A percentile compares a stretch with the other conserved stretches of the same genome.
Evolutionary conservation across 2,329 filamentous ascomycete genomes (phyloP).

Genomic region (Juglanconis juglandina): DNA sequence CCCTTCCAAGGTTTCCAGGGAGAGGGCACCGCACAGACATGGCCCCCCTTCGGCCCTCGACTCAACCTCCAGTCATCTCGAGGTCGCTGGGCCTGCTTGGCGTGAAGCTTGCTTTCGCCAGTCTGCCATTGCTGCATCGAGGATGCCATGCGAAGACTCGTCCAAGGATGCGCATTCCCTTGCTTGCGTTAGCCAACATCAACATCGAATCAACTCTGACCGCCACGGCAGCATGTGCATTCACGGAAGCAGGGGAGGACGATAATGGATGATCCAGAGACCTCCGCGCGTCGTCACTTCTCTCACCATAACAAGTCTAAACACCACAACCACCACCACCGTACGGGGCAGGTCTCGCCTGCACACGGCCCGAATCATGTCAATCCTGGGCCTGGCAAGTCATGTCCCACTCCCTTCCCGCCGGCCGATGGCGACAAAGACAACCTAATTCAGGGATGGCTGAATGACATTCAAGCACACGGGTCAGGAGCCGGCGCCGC

Average conservation of each 20-base stretch:
- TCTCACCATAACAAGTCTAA: neutral
- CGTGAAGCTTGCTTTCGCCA: neutral
- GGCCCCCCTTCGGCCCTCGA: neutral
- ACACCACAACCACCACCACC: neutral
- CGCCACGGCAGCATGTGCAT: neutral
- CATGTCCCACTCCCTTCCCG: neutral
- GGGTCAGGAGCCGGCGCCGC: neutral
- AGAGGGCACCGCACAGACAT: neutral
- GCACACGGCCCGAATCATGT: neutral
- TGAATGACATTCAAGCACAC: neutral
- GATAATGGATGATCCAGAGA: constrained; percentile 1
- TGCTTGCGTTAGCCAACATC: no score
- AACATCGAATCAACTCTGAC: neutral
- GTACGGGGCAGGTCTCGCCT: neutral
- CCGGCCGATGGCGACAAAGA: neutral
- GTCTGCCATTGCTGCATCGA: neutral
- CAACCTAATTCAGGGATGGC: constrained; percentile 4
- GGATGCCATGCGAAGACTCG: no score
- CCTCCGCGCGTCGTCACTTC: neutral
- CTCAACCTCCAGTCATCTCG: neutral
- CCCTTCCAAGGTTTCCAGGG: neutral
- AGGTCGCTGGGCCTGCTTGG: neutral
- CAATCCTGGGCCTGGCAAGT: neutral
- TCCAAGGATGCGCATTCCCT: no score
- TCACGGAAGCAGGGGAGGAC: neutral